Evolutionary conservation across 2,329 filamentous ascomycete genomes (phyloP), one percentile per base, ranked within the genome.

Genomic region (Karstenula rhodostoma): DNA sequence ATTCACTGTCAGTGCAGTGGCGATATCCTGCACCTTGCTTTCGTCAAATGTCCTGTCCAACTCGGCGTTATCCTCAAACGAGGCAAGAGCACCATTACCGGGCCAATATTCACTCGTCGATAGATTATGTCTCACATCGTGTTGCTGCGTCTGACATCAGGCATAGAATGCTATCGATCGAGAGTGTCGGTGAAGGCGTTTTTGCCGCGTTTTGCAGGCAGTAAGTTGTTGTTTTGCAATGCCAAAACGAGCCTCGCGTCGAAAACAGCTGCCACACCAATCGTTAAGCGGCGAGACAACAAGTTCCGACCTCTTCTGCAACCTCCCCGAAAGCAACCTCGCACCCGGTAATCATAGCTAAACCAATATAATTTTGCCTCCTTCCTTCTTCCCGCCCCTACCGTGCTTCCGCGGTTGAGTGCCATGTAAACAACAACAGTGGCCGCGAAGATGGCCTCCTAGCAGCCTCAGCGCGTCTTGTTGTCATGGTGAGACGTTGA

Each of bases 401-500:
- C 50, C 42, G 67, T 68, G 64, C 62, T 63, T 59, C 61, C 58
- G 59, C 58, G 58, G 59, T 49, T 53, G 61, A 58, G 55, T 54
- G 52, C 56, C 44, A 49, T 61, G 40, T 64, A 66, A 62, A 67
- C 64, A 67, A 57, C 63, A 54, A 65, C 60, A 59, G 60, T 57
- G 68, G 64, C 65, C 65, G 43, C 35, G 44, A 66, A 64, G 59
- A 59, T 56, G 67, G 67, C 57, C 66, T 13, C 51, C 51, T 53
- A 60, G 27, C 51, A 25, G 33, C 58, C 57, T 50, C 55, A 56
- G n/a, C 56, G 56, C 56, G 52, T 57, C 47, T 60, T 53, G 27
- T 62, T 35, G 49, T 48, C 51, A 72, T 68, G 69, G 56, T 57
- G 51, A 67, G 77, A 79, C 76, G 77, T 79, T 77, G 76, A 70